Conservation (phyloP, 176 grass and related monocot species). For the Avena eriantha region DNA sequence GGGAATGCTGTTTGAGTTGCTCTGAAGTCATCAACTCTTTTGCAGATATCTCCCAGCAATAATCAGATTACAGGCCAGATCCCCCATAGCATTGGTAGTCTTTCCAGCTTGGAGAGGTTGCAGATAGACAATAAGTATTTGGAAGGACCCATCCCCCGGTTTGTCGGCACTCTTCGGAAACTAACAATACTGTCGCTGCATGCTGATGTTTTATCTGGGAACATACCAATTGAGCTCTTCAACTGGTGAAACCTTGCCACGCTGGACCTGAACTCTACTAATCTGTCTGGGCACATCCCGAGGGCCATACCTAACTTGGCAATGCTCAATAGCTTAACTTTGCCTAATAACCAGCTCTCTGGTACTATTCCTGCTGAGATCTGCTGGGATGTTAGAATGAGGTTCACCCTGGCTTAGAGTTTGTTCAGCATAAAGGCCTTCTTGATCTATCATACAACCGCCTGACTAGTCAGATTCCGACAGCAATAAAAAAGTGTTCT, state of each 20-base stretch:
- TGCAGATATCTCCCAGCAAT: no score
- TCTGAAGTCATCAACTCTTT: no score
- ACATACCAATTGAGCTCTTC: constrained; percentile 79
- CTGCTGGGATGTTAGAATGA: constrained; percentile 72
- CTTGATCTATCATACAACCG: constrained; percentile 87
- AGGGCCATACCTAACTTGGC: constrained; percentile 65
- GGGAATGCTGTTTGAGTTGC: constrained; percentile 51
- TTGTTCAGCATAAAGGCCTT: constrained; percentile 87
- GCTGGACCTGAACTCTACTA: constrained; percentile 72
- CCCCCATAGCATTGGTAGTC: constrained; percentile 58
- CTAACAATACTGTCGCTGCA: constrained; percentile 73
- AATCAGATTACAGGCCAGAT: constrained; percentile 43
- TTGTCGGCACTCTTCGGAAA: constrained; percentile 67
- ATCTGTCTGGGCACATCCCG: constrained; percentile 64
- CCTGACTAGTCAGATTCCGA: constrained; percentile 70
- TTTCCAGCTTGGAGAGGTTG: constrained; percentile 65
- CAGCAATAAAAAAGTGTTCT: constrained; percentile 62
- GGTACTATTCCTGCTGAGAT: constrained; percentile 71
- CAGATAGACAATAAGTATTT: constrained; percentile 73
- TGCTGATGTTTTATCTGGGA: constrained; percentile 70
- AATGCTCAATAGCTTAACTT: constrained; percentile 76
- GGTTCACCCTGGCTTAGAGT: constrained; percentile 77
- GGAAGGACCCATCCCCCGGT: constrained; percentile 64
- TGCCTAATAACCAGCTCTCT: constrained; percentile 59
- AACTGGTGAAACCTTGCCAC: constrained; percentile 72